Base-by-base conservation (phyloP, 2,329 filamentous ascomycete genomes). In the Ceratocystis variospora region DNA sequence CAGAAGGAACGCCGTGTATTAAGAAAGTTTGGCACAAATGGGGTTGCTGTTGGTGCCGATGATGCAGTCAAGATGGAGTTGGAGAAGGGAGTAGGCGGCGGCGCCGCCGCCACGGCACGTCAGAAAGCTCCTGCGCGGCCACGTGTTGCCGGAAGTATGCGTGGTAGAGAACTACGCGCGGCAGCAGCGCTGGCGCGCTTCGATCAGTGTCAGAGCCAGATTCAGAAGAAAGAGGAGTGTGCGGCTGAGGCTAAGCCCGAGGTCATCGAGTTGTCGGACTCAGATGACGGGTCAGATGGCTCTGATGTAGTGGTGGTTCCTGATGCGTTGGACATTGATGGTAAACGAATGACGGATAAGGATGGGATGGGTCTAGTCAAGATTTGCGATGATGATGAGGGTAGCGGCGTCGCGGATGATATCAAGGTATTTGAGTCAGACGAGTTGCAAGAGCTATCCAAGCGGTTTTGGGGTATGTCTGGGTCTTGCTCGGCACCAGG, bases 161-260 rank as follows among this genome's bases (percentile, higher is more conserved):
- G 89, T 67, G 89, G 89, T 0, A 79, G 89, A 68, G 89, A 93
- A 63, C 77, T 94, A 10, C 78, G 89, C 66, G 89, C 88, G 1
- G 88, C 88, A 5, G 89, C 89, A 1, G 89, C 89, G 1, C 73
- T 93, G 70, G 88, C 87, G 15, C 79, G 89, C 12, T 90, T 93
- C 67, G 87, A 84, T 53, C 75, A 81, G 72, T 61, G 37, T 15
- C 37, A 41, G 37, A 12, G 70, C 12, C 78, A 75, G 66, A 75
- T 76, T 66, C 76, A 78, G 64, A 75, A 77, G 22, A 71, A 72
- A 19, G 68, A 69, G 31, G 67, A 70, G 12, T 69, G 73, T 0
- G 71, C 72, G 25, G 74, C 71, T 19, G 74, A 75, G 4, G 72
- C 72, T 1, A 79, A 66, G 37, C 22, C 78, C 5, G 77, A 76